A percentile compares a stretch with the other conserved stretches of the same genome.
Evolutionary conservation across 1,284 basidiomycete genomes (phyloP).

Genomic region (Leccinum ponderosum): DNA sequence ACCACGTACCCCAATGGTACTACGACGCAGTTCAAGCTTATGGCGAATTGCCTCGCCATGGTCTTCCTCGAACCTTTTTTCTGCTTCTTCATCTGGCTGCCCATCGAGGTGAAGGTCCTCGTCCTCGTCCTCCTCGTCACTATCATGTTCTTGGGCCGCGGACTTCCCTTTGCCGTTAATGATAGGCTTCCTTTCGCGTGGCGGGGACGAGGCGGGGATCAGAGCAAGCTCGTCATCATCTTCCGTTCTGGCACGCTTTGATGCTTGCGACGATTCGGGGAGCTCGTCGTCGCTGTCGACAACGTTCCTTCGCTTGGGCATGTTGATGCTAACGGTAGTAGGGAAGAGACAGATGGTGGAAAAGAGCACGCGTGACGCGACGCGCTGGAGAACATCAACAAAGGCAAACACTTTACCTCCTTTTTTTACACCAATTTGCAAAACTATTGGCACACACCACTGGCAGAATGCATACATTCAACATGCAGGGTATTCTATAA

Average conservation of each 20-base stretch:
- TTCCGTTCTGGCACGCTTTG: constrained; percentile 34
- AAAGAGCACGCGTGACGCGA: constrained; percentile 29
- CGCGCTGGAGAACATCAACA: constrained; percentile 20
- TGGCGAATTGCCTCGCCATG: constrained; percentile 57
- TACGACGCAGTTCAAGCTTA: constrained; percentile 53
- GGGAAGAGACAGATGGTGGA: neutral
- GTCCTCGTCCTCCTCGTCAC: constrained; percentile 38
- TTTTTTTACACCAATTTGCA: too few species aligned
- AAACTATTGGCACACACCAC: too few species aligned
- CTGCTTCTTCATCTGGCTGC: constrained; percentile 47
- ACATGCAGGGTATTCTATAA: neutral
- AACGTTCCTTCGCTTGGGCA: constrained; percentile 33
- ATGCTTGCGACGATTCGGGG: constrained; percentile 23
- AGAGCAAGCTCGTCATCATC: constrained; percentile 22
- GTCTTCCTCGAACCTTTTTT: constrained; percentile 60
- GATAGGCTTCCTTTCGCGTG: constrained; percentile 13
- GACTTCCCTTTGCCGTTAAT: constrained; percentile 28
- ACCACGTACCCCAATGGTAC: constrained; percentile 55
- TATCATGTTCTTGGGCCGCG: constrained; percentile 26
- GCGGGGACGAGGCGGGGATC: constrained; percentile 7
- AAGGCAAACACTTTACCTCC: constrained; percentile 22
- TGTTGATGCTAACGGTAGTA: constrained; percentile 5
- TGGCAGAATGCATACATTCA: neutral
- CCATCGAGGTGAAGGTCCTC: constrained; percentile 26
- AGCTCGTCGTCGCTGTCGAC: constrained; percentile 28